phyloP scores from a whole-genome alignment of 306 rosid species.

The Senna siamea region DNA sequence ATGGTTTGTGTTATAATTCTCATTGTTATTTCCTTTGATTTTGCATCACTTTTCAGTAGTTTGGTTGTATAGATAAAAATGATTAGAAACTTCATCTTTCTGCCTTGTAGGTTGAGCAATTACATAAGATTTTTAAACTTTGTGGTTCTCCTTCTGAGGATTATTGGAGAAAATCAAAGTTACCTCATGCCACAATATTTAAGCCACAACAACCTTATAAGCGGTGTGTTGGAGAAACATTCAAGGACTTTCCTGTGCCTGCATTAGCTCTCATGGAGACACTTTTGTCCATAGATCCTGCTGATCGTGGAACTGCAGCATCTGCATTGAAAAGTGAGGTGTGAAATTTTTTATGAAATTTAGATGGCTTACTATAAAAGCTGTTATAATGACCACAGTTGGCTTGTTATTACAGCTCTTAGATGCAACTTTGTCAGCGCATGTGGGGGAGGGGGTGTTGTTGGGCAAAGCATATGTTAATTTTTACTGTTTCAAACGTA shows the following conservation, averaged over 20 bases:
- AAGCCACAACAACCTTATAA: slow-evolving; percentile 59
- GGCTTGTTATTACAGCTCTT: neutral
- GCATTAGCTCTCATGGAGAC: slow-evolving; percentile 52
- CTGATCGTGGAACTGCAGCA: slow-evolving; percentile 53
- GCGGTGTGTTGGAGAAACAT: slow-evolving; percentile 53
- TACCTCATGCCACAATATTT: slow-evolving; percentile 58
- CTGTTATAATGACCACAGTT: slow-evolving; percentile 14
- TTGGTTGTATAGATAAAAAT: neutral
- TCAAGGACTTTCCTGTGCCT: slow-evolving; percentile 50
- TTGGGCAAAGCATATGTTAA: slow-evolving; percentile 11
- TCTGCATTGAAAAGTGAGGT: slow-evolving; percentile 56
- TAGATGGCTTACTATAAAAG: neutral
- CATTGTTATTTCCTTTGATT: too few species aligned
- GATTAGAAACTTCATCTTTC: slow-evolving; percentile 9
- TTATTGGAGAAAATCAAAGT: slow-evolving; percentile 56
- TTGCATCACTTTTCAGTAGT: neutral
- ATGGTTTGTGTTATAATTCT: too few species aligned
- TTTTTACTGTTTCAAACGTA: neutral
- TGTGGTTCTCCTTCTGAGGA: slow-evolving; percentile 59
- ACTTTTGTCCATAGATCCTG: slow-evolving; percentile 54
- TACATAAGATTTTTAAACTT: slow-evolving; percentile 55
- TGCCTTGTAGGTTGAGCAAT: slow-evolving; percentile 52
- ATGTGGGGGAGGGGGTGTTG: slow-evolving; percentile 9
- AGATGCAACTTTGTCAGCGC: neutral
- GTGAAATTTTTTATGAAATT: neutral